phyloP scores from a whole-genome alignment of 1,139 yeast species.

The Scheffersomyces stambukii region DNA sequence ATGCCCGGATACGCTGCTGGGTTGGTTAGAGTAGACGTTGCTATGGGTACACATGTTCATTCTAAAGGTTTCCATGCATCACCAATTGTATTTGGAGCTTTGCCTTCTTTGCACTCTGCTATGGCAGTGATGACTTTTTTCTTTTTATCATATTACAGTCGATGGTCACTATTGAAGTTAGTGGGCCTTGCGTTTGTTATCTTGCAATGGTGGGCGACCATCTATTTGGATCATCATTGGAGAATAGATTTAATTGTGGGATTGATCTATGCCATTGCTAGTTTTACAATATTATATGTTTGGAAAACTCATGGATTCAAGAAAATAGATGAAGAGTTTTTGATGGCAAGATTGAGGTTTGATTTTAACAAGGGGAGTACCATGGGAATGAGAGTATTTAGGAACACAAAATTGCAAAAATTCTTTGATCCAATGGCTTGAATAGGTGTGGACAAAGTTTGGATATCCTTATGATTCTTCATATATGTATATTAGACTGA shows the following conservation, averaged over 20 bases:
- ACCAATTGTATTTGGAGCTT: slow-evolving; percentile 69
- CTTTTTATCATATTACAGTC: slow-evolving; percentile 40
- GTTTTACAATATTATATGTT: slow-evolving; percentile 32
- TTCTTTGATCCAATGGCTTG: slow-evolving; percentile 46
- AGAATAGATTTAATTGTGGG: slow-evolving; percentile 57
- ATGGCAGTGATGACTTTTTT: slow-evolving; percentile 55
- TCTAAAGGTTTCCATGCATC: slow-evolving; percentile 61
- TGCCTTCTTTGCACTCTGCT: slow-evolving; percentile 65
- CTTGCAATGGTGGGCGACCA: slow-evolving; percentile 73
- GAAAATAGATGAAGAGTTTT: slow-evolving; percentile 21
- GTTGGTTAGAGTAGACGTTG: slow-evolving; percentile 57
- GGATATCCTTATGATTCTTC: no score
- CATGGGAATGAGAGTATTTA: slow-evolving; percentile 59
- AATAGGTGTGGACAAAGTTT: background rate
- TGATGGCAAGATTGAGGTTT: slow-evolving; percentile 29
- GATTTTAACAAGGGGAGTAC: slow-evolving; percentile 40
- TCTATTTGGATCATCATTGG: slow-evolving; percentile 71
- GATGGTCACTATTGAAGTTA: slow-evolving; percentile 31
- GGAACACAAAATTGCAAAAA: slow-evolving; percentile 39
- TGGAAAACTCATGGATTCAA: slow-evolving; percentile 16
- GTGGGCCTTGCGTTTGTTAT: slow-evolving; percentile 35
- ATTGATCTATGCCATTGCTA: slow-evolving; percentile 42
- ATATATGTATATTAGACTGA: no score
- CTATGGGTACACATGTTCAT: slow-evolving; percentile 58
- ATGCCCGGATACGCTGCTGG: slow-evolving; percentile 73